These are phyloP conservation scores for Venturia pyrina DNA, from an alignment of 2,329 filamentous ascomycete species.

Conservation along the genomic window DNA sequence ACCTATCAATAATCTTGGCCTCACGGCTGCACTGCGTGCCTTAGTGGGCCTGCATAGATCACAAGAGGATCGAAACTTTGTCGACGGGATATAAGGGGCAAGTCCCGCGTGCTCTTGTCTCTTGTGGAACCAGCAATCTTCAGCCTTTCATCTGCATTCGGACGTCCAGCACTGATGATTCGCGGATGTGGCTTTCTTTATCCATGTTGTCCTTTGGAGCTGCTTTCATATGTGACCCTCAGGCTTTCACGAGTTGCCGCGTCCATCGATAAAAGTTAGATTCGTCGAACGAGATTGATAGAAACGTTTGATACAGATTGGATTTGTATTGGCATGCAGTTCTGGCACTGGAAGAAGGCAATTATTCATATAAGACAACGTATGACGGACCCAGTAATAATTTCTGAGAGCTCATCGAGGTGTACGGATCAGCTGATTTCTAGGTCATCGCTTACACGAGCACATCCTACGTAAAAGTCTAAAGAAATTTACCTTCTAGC, in stretches of 20 bases:
- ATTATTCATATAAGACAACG: not conserved
- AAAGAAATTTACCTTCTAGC: not conserved
- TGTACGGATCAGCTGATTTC: not conserved
- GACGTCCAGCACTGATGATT: not conserved
- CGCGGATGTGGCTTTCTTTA: not conserved
- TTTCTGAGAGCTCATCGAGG: not conserved
- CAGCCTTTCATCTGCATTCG: not conserved
- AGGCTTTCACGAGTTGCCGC: not conserved
- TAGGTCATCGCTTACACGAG: not conserved
- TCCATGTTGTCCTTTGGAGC: slow-evolving; percentile 2
- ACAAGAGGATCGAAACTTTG: not conserved
- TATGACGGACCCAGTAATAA: not conserved
- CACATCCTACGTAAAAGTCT: not conserved
- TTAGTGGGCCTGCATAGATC: not conserved
- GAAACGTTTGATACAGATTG: not conserved
- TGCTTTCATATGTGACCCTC: not conserved
- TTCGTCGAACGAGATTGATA: not conserved
- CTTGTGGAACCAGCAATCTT: not conserved
- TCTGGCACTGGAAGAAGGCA: not conserved
- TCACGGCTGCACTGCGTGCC: not conserved
- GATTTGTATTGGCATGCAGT: not conserved
- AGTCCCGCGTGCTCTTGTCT: not conserved
- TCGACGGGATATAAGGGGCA: slow-evolving; percentile 1
- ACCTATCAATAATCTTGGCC: not conserved
- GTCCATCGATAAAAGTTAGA: not conserved